A percentile compares a stretch with the other conserved stretches of the same genome.
Evolutionary conservation across 176 grass and related monocot species (phyloP).

Genomic region (Canna indica): DNA sequence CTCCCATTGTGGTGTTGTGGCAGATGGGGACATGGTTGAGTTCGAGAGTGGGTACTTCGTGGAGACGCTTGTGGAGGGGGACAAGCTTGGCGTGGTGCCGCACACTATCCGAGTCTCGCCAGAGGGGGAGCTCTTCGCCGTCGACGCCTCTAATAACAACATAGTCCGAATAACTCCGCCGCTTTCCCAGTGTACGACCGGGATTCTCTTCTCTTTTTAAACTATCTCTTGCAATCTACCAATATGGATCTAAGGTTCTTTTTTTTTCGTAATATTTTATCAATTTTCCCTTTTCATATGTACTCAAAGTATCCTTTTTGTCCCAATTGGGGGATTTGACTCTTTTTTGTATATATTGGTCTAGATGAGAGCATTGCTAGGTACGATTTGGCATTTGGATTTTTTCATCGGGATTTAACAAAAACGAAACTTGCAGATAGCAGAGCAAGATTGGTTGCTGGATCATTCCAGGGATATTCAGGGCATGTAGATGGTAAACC

Average conservation of each 20-base stretch:
- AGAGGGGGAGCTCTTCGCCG: slow-evolving; percentile 76
- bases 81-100: slow-evolving; percentile 77
- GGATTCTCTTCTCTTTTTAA: neutral
- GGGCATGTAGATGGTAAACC: slow-evolving; percentile 94
- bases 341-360: neutral
- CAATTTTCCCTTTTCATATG: neutral
- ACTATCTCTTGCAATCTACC: neutral
- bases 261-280: neutral
- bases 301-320: neutral
- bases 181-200: slow-evolving; percentile 71
- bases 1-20: neutral
- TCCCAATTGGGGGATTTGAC: neutral
- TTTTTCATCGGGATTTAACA: neutral
- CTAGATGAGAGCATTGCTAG: neutral
- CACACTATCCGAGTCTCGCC: slow-evolving; percentile 89
- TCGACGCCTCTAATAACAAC: slow-evolving; percentile 73
- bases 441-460: slow-evolving; percentile 81
- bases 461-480: slow-evolving; percentile 86
- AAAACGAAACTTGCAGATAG: slow-evolving; percentile 52
- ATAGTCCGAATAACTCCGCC: slow-evolving; percentile 91
- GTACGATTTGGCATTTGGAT: neutral
- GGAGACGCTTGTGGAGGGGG: slow-evolving; percentile 87
- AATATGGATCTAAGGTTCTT: neutral
- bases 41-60: slow-evolving; percentile 92
- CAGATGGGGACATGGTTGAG: slow-evolving; percentile 66